Base-by-base conservation (phyloP, 331 rosid species). In the Stylosanthes scabra region DNA sequence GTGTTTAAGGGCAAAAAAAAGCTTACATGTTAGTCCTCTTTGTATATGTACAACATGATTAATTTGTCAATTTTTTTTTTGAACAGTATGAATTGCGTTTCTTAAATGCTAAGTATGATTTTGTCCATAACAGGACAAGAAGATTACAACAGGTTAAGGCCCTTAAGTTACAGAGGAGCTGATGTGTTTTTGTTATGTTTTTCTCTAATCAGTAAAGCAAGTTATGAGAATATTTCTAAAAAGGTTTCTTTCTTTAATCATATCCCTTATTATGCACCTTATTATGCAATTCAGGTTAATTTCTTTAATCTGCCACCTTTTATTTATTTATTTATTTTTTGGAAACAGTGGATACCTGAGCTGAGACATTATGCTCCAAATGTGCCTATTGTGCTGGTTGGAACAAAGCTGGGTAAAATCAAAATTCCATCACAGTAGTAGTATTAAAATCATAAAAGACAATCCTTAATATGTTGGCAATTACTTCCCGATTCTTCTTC, bases 151-250 rank as follows among this genome's bases (percentile, higher is more conserved):
- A 86, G 97, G 83, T 67, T 91, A 76, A 91, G 97, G 87, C 97
- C 97, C 55, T 83, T 91, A 77, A 91, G 97, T 72, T 91, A 91
- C 70, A 91, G 97, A 76, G 97, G 93, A 72, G 96, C 98, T 67
- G 91, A 92, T 86, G 94, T 92, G 82, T 92, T 92, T 81, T 75
- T 92, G 73, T 68, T 92, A 81, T 91, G 94, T 59, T 92, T 88
- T 78, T 92, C 97, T 82, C 94, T 92, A 39, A 82, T 88, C 64
- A 89, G 96, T 80, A 92, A 86, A 83, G 94, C 96, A 37, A 90
- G 96, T 74, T 92, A 86, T 70, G 96, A 92, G 75, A 92, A 92
- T 75, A 85, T 90, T 68, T 80, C 94, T 54, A 90, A 92, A 78
- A 92, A 92, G 97, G 96, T 92, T n/a, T 41, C 10, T 16, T 56